phyloP scores from a whole-genome alignment of 108 stramenopile species.

The Pelagomonas calceolata region DNA sequence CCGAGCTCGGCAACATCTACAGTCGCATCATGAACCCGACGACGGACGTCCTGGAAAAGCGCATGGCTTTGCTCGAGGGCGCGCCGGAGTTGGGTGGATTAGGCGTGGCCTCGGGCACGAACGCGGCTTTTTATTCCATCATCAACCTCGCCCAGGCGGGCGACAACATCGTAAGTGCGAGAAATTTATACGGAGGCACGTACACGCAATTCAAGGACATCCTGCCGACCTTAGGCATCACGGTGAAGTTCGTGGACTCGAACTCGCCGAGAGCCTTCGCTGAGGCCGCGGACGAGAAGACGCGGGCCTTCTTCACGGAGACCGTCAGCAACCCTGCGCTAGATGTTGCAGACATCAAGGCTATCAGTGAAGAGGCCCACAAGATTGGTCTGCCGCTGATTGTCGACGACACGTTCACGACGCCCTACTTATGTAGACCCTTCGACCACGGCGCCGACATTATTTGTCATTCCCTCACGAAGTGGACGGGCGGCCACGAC shows the following conservation, averaged over 20 bases:
- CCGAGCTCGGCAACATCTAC: slow-evolving; percentile 79
- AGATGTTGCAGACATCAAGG: slow-evolving; percentile 55
- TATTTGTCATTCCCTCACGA: slow-evolving; percentile 61
- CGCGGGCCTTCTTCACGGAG: slow-evolving; percentile 68
- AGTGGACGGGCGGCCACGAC: slow-evolving; percentile 82
- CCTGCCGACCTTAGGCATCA: slow-evolving; percentile 62
- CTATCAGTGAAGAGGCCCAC: slow-evolving; percentile 47
- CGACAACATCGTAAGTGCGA: slow-evolving; percentile 66
- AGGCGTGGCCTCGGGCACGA: slow-evolving; percentile 48
- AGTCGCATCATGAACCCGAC: slow-evolving; percentile 30
- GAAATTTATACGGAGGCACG: slow-evolving; percentile 57
- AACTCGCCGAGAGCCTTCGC: slow-evolving; percentile 44
- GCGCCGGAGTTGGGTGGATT: slow-evolving; percentile 30
- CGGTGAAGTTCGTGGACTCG: slow-evolving; percentile 57
- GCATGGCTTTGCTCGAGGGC: slow-evolving; percentile 63
- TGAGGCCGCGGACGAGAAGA: slow-evolving; percentile 58
- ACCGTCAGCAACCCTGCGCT: slow-evolving; percentile 53
- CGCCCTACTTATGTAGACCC: slow-evolving; percentile 63
- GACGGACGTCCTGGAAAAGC: slow-evolving; percentile 56
- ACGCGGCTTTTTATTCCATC: slow-evolving; percentile 62
- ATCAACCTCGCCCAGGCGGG: slow-evolving; percentile 57
- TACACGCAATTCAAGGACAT: slow-evolving; percentile 60
- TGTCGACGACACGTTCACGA: slow-evolving; percentile 72
- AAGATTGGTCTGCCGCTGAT: slow-evolving; percentile 55
- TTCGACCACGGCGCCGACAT: slow-evolving; percentile 71